Evolutionary conservation across 352 stramenopile genomes (phyloP), one percentile per base, ranked within the genome.

Genomic region (Phytopythium boreale): DNA sequence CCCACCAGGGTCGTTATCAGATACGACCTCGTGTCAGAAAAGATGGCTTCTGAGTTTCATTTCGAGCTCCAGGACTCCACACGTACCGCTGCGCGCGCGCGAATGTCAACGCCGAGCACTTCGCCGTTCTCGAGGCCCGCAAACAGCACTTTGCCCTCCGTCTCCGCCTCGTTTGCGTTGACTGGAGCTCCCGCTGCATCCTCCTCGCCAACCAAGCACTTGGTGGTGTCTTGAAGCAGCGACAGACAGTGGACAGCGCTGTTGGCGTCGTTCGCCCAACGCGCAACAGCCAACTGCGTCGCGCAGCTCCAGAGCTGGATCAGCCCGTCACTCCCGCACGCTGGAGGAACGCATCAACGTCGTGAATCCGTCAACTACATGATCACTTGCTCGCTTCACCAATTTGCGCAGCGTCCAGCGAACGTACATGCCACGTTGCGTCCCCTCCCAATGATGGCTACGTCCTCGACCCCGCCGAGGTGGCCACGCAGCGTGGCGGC

Each of bases 351-450:
- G 8, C 31, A 36, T 36, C 31, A 36, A 36, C 31, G 31, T 36
- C 31, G 31, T 36, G 11, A 19, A 9, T 22, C 2, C 22, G 24
- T 36, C 19, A 36, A 4, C 17, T 44, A 17, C 9, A 44, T 26
- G 49, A 56, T 39, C 34, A 15, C 1, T 39, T 7, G 34, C 7
- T 39, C 34, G 10, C 8, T n/a, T n/a, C 1, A 57, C 0, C 39
- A 27, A 17, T 15, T n/a, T 31, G 39, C 44, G 5, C n/a, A 14
- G 12, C 20, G 31, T 34, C 44, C 39, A 26, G 11, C 4, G 19
- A 29, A 50, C 78, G 64, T 75, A 93, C 84, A 93, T n/a, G 88
- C 55, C 29, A 93, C 79, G 52, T 93, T 89, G 24, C 77, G 71
- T 26, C 84, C 84, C 46, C 72, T 72, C 43, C 84, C 84, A 47